phyloP scores from a whole-genome alignment of 441 rosid species.

The Corymbia citriodora region DNA sequence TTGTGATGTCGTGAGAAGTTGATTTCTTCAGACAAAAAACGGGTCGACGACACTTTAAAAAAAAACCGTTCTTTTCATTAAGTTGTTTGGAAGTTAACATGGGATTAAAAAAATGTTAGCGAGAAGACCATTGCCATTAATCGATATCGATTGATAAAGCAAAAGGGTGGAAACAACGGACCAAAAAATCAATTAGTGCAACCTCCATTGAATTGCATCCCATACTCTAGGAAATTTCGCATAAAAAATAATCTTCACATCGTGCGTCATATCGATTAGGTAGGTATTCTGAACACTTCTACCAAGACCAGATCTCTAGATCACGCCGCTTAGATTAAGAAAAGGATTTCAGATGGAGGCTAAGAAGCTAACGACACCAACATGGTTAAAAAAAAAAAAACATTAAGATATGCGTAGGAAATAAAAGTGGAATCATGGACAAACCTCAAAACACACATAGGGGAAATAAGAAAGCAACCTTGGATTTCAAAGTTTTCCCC shows the following conservation, averaged over 20 bases:
- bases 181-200: accelerated
- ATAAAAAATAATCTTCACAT: background rate
- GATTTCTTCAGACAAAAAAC: background rate
- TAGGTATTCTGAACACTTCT: background rate
- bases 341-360: background rate
- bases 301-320: background rate
- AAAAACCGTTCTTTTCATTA: background rate
- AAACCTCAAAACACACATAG: too few species aligned
- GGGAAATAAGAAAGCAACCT: background rate
- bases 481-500: background rate
- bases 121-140: background rate
- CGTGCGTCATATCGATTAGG: background rate
- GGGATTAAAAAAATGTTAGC: accelerated
- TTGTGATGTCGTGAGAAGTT: accelerated
- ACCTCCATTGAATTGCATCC: background rate
- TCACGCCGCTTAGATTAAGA: background rate
- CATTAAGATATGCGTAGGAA: background rate
- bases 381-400: background rate
- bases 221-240: accelerated
- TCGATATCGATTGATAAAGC: background rate
- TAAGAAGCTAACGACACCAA: background rate
- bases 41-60: background rate
- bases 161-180: background rate
- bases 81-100: background rate
- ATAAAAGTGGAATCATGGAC: background rate